Evolutionary conservation across 164 flowering plant species (phyloP).

Genomic region (Annona cherimola): DNA sequence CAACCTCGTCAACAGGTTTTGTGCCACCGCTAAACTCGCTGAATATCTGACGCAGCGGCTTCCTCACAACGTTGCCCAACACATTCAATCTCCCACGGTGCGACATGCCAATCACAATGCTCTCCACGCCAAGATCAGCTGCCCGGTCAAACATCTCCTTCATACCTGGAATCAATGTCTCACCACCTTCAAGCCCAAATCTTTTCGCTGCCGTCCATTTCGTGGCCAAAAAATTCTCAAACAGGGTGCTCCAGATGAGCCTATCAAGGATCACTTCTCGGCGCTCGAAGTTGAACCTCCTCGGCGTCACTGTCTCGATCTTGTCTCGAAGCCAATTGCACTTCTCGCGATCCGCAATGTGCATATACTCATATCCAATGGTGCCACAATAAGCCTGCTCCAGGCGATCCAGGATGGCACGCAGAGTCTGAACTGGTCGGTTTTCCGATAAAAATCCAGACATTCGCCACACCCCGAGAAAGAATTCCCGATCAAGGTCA

Average conservation of each 20-base stretch:
- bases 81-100: constrained; percentile 96
- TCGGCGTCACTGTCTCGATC: constrained; percentile 82
- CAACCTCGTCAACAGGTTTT: constrained; percentile 74
- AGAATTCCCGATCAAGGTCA: constrained; percentile 91
- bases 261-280: constrained; percentile 91
- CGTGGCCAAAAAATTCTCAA: constrained; percentile 95
- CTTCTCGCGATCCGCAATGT: constrained; percentile 79
- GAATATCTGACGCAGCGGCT: constrained; percentile 86
- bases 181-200: constrained; percentile 98
- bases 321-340: constrained; percentile 96
- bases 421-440: constrained; percentile 88
- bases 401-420: constrained; percentile 73
- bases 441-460: constrained; percentile 93
- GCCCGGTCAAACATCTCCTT: constrained; percentile 97
- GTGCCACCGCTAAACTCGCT: constrained; percentile 91
- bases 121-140: constrained; percentile 96
- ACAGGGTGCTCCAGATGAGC: constrained; percentile 93
- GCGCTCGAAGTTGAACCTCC: constrained; percentile 59
- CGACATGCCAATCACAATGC: constrained; percentile 96
- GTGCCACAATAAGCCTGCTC: constrained; percentile 97
- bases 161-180: constrained; percentile 98
- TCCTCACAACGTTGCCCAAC: constrained; percentile 89
- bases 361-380: constrained; percentile 96
- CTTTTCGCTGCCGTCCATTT: constrained; percentile 96
- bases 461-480: constrained; percentile 93